Evolutionary conservation across 2,329 filamentous ascomycete species (phyloP).

Genomic region (Talaromyces sp.): DNA sequence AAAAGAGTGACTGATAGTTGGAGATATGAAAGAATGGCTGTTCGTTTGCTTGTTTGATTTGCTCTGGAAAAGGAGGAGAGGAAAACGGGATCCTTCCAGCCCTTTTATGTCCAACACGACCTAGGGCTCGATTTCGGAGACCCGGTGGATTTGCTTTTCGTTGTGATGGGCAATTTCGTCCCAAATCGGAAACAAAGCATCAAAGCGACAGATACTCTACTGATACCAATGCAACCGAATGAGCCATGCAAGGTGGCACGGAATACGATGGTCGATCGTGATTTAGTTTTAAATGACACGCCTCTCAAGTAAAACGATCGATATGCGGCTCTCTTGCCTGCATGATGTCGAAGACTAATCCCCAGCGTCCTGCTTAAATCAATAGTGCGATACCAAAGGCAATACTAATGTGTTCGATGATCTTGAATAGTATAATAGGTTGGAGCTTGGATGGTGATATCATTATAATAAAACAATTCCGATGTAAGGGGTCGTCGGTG

Average conservation of each 20-base stretch:
- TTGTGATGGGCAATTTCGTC: neutral
- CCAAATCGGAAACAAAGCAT: neutral
- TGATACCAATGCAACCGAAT: neutral
- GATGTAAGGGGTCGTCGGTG: neutral
- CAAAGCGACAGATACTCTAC: neutral
- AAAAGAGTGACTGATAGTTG: conserved; percentile 15
- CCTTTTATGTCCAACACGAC: conserved; percentile 15
- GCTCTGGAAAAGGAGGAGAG: neutral
- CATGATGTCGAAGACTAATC: neutral
- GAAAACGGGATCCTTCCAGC: neutral
- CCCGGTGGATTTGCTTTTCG: neutral
- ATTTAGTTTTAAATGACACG: neutral
- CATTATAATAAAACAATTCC: neutral
- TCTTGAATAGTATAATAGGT: neutral
- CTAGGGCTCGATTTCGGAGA: neutral
- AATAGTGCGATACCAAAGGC: neutral
- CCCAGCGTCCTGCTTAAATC: neutral
- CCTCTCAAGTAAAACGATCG: neutral
- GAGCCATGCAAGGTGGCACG: neutral
- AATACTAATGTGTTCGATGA: neutral
- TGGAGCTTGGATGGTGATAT: neutral
- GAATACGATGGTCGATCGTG: conserved; percentile 1
- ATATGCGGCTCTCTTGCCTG: neutral
- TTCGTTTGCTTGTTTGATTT: neutral
- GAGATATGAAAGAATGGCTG: conserved; percentile 10